Evolutionary conservation across 2,329 filamentous ascomycete genomes (phyloP).

Genomic region (Zasmidium cellare): DNA sequence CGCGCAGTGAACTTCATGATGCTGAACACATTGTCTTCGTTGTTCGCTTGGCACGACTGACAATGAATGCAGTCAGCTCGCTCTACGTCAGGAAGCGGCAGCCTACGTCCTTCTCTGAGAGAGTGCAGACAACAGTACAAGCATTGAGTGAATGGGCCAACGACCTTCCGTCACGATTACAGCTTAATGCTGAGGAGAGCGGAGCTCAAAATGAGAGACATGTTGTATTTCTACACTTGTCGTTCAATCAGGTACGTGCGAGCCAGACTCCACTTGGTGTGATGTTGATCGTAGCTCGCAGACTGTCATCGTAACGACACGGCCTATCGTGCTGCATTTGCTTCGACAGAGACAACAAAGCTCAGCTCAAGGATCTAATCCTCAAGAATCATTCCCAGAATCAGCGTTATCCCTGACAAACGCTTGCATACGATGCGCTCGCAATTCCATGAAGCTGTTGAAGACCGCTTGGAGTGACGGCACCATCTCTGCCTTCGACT

Average conservation of each 20-base stretch:
- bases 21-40: conserved; percentile 41
- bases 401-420: conserved; percentile 43
- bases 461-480: conserved; percentile 50
- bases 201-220: conserved; percentile 13
- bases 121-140: conserved; percentile 39
- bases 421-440: conserved; percentile 48
- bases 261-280: no score
- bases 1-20: conserved; percentile 35
- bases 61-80: conserved; percentile 28
- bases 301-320: conserved; percentile 33
- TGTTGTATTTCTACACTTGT: conserved; percentile 38
- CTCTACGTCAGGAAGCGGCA: conserved; percentile 34
- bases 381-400: conserved; percentile 18
- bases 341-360: conserved; percentile 17
- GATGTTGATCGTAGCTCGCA: background rate
- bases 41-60: conserved; percentile 41
- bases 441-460: conserved; percentile 46
- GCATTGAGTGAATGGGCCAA: conserved; percentile 41
- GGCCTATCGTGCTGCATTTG: conserved; percentile 37
- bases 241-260: conserved; percentile 32
- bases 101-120: conserved; percentile 33
- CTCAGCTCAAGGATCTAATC: conserved; percentile 2
- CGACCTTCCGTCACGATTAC: conserved; percentile 35
- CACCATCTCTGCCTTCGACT: conserved; percentile 50
- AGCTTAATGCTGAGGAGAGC: conserved; percentile 29